Conservation (phyloP, 2,329 filamentous ascomycete genomes). For the Aspergillus caelatus region DNA sequence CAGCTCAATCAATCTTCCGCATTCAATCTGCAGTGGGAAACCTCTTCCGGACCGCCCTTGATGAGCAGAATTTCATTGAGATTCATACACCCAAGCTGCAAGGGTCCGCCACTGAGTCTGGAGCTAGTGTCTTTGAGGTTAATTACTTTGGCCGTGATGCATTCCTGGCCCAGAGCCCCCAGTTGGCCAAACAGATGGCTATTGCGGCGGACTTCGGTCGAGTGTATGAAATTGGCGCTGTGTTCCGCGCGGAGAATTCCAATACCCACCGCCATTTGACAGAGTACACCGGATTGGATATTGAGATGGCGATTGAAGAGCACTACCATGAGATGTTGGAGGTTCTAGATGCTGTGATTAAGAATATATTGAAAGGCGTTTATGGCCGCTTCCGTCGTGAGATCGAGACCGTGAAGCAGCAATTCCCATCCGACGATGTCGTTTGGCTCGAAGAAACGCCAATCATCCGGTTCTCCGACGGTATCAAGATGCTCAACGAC, state of each 20-base stretch:
- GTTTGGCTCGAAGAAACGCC: constrained; percentile 86
- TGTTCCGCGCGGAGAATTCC: constrained; percentile 93
- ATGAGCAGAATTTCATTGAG: constrained; percentile 79
- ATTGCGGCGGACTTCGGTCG: constrained; percentile 86
- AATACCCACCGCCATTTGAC: constrained; percentile 94
- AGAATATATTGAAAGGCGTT: constrained; percentile 73
- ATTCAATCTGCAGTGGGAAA: constrained; percentile 80
- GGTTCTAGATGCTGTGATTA: constrained; percentile 78
- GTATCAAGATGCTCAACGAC: constrained; percentile 76
- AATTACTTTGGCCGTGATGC: constrained; percentile 88
- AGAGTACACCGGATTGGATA: constrained; percentile 88
- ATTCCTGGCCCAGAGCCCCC: constrained; percentile 88
- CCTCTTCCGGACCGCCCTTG: constrained; percentile 76
- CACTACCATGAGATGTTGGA: constrained; percentile 87
- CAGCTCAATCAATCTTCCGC: constrained; percentile 85
- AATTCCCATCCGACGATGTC: constrained; percentile 84
- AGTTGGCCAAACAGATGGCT: constrained; percentile 90
- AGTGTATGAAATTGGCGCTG: constrained; percentile 86
- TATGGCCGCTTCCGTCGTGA: constrained; percentile 71
- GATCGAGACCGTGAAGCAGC: constrained; percentile 76
- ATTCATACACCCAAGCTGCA: constrained; percentile 94
- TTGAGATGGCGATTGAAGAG: constrained; percentile 88
- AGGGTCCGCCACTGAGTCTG: constrained; percentile 86
- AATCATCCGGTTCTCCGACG: constrained; percentile 77
- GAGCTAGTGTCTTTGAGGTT: constrained; percentile 86